These are phyloP conservation scores for Phoenix roebelenii DNA, from an alignment of 176 grass and related monocot genomes.

Conservation along the genomic window DNA sequence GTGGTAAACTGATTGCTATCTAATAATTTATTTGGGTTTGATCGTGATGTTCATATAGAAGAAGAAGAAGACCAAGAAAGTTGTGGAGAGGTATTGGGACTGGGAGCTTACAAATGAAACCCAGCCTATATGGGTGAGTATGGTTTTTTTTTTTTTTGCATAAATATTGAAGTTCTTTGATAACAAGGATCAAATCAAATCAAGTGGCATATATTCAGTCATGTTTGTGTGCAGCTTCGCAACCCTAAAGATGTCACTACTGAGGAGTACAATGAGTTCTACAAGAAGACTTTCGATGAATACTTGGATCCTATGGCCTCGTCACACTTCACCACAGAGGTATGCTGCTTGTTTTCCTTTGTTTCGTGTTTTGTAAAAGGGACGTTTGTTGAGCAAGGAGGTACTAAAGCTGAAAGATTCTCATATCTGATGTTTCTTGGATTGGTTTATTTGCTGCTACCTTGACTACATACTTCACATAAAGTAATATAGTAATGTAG, in stretches of 20 bases:
- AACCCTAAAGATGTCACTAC: constrained; percentile 82
- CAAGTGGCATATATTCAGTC: background rate
- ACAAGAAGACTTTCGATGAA: constrained; percentile 92
- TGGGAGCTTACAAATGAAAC: constrained; percentile 98
- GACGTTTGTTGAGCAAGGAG: no score
- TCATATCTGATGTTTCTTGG: no score
- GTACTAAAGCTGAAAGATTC: no score
- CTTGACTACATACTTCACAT: no score
- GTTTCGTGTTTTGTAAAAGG: no score
- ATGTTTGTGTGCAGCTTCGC: constrained; percentile 41
- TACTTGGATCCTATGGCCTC: constrained; percentile 77
- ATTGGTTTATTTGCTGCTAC: no score
- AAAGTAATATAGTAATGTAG: no score
- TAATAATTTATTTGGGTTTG: no score
- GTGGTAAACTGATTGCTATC: no score
- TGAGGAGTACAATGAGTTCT: constrained; percentile 94
- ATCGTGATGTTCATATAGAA: constrained; percentile 22
- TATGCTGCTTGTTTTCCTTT: background rate
- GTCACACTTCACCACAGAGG: constrained; percentile 97
- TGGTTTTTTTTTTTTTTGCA: background rate
- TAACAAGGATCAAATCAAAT: no score
- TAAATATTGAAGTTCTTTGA: no score
- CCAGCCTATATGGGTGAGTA: constrained; percentile 87
- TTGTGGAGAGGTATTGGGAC: constrained; percentile 94
- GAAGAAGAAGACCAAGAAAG: constrained; percentile 89